Percentiles rank a stretch among this genome's conserved stretches.
phyloP scores from a whole-genome alignment of 192 early-diverging fungal species.

The Rhizoclosmatium globosum region DNA sequence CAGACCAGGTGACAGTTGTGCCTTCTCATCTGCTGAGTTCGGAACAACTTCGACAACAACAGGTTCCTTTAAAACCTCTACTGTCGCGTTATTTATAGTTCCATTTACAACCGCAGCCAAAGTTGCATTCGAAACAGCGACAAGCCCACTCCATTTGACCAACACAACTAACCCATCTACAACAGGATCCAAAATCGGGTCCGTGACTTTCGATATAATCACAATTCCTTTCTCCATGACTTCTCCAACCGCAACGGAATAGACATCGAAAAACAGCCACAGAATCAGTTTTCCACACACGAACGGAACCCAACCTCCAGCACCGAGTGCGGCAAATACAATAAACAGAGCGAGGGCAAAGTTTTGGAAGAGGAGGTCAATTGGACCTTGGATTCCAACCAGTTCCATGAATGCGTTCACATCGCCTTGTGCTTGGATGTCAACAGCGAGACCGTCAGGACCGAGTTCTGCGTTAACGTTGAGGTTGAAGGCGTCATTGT shows the following conservation, averaged over 20 bases:
- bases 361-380: conserved; percentile 81
- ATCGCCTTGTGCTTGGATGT: conserved; percentile 50
- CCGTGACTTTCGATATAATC: conserved; percentile 70
- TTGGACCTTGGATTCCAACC: conserved; percentile 89
- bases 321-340: conserved; percentile 72
- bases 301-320: conserved; percentile 81
- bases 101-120: conserved; percentile 21
- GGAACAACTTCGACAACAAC: too few relatives aligned
- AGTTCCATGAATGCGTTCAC: conserved; percentile 77
- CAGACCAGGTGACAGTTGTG: background rate
- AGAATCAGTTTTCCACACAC: conserved; percentile 60
- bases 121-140: conserved; percentile 35
- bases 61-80: too few relatives aligned
- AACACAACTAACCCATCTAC: conserved; percentile 55
- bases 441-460: conserved; percentile 37
- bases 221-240: background rate
- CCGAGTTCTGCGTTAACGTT: conserved; percentile 44
- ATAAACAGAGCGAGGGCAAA: conserved; percentile 80
- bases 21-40: too few relatives aligned
- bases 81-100: too few relatives aligned
- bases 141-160: conserved; percentile 38
- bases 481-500: conserved; percentile 37
- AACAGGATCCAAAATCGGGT: conserved; percentile 76
- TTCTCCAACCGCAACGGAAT: conserved; percentile 37
- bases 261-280: conserved; percentile 43